Evolutionary conservation across 257 asterid genomes (phyloP).

Genomic region (Lavandula angustifolia): DNA sequence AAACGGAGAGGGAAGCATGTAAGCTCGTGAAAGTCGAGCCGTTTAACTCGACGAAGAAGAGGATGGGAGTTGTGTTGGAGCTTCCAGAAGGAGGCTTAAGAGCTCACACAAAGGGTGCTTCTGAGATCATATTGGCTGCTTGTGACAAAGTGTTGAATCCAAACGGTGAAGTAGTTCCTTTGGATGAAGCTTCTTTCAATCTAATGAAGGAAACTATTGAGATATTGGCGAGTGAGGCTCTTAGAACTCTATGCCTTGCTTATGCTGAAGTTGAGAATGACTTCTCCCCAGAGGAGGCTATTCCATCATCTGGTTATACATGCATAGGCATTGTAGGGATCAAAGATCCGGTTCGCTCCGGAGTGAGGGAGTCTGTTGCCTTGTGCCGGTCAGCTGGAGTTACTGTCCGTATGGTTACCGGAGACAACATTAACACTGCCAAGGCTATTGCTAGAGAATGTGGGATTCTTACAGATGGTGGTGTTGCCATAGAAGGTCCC

Average conservation of each 20-base stretch:
- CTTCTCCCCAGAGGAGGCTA: constrained; percentile 50
- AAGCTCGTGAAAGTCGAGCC: constrained; percentile 77
- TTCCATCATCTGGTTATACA: constrained; percentile 68
- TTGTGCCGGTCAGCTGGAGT: constrained; percentile 90
- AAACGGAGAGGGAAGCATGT: constrained; percentile 44
- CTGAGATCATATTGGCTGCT: constrained; percentile 74
- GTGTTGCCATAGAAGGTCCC: constrained; percentile 90
- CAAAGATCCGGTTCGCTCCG: constrained; percentile 90
- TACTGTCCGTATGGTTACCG: constrained; percentile 88
- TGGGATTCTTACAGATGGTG: constrained; percentile 88
- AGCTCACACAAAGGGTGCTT: constrained; percentile 88
- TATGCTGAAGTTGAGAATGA: constrained; percentile 64
- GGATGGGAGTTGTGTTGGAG: constrained; percentile 79
- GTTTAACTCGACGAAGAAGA: constrained; percentile 80
- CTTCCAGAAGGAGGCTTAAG: constrained; percentile 64
- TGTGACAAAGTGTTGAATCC: constrained; percentile 65
- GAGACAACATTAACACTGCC: constrained; percentile 88
- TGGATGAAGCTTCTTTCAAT: constrained; percentile 47
- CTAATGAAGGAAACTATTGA: constrained; percentile 52
- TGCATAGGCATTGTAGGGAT: constrained; percentile 81
- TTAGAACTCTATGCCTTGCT: constrained; percentile 82
- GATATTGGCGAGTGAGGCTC: constrained; percentile 76
- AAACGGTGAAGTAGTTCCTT: constrained; percentile 56
- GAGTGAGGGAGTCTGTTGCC: constrained; percentile 85
- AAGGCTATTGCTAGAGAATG: constrained; percentile 92